These are phyloP conservation scores for Phytopythium boreale DNA, from an alignment of 352 stramenopile genomes.

Conservation along the genomic window DNA sequence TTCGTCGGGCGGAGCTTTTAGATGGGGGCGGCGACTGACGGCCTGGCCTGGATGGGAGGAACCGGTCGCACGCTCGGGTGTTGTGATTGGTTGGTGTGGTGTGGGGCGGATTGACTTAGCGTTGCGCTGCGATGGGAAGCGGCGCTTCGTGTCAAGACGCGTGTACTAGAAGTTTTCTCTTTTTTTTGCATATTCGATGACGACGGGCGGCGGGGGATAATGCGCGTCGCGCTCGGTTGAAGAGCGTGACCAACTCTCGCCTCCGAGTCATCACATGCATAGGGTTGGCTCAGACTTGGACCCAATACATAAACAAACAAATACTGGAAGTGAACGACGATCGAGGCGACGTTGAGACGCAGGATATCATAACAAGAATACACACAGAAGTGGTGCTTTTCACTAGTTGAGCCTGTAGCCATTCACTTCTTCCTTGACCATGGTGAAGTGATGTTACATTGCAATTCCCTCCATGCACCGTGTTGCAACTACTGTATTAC, in stretches of 20 bases:
- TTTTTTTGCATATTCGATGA: not conserved
- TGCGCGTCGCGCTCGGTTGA: conserved; percentile 2
- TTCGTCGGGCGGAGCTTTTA: not conserved
- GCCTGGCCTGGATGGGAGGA: not conserved
- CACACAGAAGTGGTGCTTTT: not conserved
- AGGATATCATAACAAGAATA: not conserved
- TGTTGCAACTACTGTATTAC: not conserved
- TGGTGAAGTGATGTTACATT: not conserved
- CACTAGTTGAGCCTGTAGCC: not conserved
- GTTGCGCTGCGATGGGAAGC: conserved; percentile 1
- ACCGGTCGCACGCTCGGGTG: not conserved
- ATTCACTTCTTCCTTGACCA: not conserved
- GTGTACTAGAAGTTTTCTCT: conserved; percentile 9
- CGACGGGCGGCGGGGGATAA: not conserved
- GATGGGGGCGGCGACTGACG: not conserved
- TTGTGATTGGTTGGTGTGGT: conserved; percentile 5
- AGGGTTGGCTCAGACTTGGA: no score
- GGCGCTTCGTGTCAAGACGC: conserved; percentile 1
- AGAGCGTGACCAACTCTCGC: conserved; percentile 1
- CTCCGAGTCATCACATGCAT: not conserved
- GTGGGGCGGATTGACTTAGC: not conserved
- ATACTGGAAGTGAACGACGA: not conserved
- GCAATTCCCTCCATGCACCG: not conserved
- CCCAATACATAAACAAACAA: not conserved
- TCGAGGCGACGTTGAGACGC: no score